Evolutionary conservation across 805 yeast species (phyloP).

Genomic region (Ogataea corticis): DNA sequence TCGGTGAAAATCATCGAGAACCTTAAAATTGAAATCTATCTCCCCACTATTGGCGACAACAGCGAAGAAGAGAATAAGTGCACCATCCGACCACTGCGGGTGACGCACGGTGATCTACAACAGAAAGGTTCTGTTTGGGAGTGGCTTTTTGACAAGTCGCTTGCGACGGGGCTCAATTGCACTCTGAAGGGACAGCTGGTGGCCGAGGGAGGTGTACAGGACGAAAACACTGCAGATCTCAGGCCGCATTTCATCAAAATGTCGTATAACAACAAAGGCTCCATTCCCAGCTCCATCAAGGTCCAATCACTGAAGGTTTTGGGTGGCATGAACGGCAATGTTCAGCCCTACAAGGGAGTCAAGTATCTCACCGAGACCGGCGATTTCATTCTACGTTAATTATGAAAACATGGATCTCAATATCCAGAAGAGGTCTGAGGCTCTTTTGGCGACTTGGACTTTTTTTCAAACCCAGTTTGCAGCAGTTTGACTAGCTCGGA

Average conservation of each 20-base stretch:
- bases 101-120: slow-evolving; percentile 77
- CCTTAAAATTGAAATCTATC: slow-evolving; percentile 42
- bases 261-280: slow-evolving; percentile 62
- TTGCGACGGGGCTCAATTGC: slow-evolving; percentile 66
- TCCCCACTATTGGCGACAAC: slow-evolving; percentile 11
- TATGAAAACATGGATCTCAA: not conserved
- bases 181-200: slow-evolving; percentile 56
- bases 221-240: slow-evolving; percentile 5
- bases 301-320: slow-evolving; percentile 62
- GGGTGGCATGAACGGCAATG: slow-evolving; percentile 57
- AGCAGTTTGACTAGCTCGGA: slow-evolving; percentile 39
- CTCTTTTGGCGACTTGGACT: slow-evolving; percentile 10
- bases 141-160: slow-evolving; percentile 65
- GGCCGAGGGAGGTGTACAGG: slow-evolving; percentile 7
- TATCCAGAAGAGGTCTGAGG: slow-evolving; percentile 7
- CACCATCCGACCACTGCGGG: slow-evolving; percentile 55
- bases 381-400: slow-evolving; percentile 48
- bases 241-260: slow-evolving; percentile 48
- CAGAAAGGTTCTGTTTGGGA: slow-evolving; percentile 53
- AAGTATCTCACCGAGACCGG: slow-evolving; percentile 72
- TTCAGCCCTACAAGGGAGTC: slow-evolving; percentile 88
- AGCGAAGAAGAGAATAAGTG: slow-evolving; percentile 22
- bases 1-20: slow-evolving; percentile 49
- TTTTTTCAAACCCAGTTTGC: slow-evolving; percentile 35
- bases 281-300: slow-evolving; percentile 72